These are phyloP conservation scores for Halophytophthora polymorphica DNA, from an alignment of 352 stramenopile species.

Conservation along the genomic window DNA sequence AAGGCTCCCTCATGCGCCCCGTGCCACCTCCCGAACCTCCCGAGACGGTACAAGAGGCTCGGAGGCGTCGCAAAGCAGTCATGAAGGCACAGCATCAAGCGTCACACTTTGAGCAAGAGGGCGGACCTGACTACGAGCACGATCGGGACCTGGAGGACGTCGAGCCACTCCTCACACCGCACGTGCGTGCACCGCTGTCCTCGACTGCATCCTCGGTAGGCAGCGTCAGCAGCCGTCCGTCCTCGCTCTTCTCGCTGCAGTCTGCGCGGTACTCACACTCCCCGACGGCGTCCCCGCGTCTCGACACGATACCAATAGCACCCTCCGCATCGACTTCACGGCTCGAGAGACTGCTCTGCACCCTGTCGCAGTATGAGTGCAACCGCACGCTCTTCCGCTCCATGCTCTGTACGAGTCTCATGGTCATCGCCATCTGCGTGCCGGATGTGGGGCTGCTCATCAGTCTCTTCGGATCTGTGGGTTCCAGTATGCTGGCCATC, in stretches of 20 bases:
- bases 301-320: conserved; percentile 14
- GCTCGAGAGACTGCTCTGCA: conserved; percentile 48
- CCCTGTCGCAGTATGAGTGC: conserved; percentile 68
- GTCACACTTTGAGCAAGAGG: conserved; percentile 12
- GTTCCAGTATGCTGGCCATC: conserved; percentile 79
- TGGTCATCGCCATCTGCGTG: conserved; percentile 72
- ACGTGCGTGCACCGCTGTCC: too few relatives aligned
- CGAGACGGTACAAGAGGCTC: conserved; percentile 15
- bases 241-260: conserved; percentile 21
- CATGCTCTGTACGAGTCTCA: conserved; percentile 76
- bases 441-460: conserved; percentile 72
- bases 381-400: conserved; percentile 77
- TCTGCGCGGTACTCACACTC: conserved; percentile 25
- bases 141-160: conserved; percentile 7
- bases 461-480: conserved; percentile 74
- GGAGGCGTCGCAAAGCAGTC: conserved; percentile 24
- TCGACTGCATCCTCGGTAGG: conserved; percentile 4
- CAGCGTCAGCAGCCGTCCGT: conserved; percentile 11
- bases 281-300: conserved; percentile 17
- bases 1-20: conserved; percentile 38
- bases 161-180: conserved; percentile 6
- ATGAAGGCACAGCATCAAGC: conserved; percentile 23
- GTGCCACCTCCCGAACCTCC: conserved; percentile 24
- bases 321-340: conserved; percentile 13
- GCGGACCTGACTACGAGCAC: conserved; percentile 14